Percentiles rank a stretch among this genome's conserved stretches.
These are phyloP conservation scores for Penicillium crystallinum DNA, from an alignment of 495 filamentous ascomycete species.

Conservation along the genomic window DNA sequence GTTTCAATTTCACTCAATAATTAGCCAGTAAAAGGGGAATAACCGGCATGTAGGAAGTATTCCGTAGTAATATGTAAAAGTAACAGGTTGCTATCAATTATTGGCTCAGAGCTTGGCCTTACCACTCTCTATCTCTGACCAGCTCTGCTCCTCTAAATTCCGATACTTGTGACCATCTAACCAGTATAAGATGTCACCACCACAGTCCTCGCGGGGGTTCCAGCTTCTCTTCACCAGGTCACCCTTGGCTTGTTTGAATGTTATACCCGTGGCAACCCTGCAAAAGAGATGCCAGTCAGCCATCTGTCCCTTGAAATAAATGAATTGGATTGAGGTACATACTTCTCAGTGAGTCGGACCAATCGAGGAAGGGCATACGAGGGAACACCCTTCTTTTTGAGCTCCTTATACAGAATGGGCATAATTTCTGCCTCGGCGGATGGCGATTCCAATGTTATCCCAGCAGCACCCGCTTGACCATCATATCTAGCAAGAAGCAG, in stretches of 20 bases:
- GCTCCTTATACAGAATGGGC: conserved; percentile 27
- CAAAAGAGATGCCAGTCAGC: not conserved
- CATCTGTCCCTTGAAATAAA: not conserved
- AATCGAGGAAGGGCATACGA: conserved; percentile 46
- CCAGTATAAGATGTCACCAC: conserved; percentile 44
- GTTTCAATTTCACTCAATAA: too few relatives aligned
- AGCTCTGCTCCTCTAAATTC: conserved; percentile 33
- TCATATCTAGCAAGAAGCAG: conserved; percentile 37
- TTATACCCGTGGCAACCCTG: conserved; percentile 46
- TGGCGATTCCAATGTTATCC: conserved; percentile 40
- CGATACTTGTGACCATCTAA: conserved; percentile 40
- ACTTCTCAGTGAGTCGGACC: conserved; percentile 48
- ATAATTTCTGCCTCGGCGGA: conserved; percentile 32
- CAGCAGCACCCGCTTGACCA: conserved; percentile 48
- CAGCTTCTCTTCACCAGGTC: conserved; percentile 44
- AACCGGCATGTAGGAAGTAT: too few relatives aligned
- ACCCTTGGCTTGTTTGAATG: conserved; percentile 50
- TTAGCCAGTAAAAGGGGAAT: too few relatives aligned
- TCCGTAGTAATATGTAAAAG: too few relatives aligned
- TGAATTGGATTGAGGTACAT: conserved; percentile 9
- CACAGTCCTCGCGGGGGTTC: conserved; percentile 32
- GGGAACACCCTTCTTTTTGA: conserved; percentile 48
- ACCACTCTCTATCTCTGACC: conserved; percentile 42
- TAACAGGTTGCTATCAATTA: too few relatives aligned
- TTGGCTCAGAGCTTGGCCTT: conserved; percentile 44